Evolutionary conservation across 2,329 filamentous ascomycete species (phyloP), one percentile per base, ranked within the genome.

Genomic region (Colletotrichum kahawae): DNA sequence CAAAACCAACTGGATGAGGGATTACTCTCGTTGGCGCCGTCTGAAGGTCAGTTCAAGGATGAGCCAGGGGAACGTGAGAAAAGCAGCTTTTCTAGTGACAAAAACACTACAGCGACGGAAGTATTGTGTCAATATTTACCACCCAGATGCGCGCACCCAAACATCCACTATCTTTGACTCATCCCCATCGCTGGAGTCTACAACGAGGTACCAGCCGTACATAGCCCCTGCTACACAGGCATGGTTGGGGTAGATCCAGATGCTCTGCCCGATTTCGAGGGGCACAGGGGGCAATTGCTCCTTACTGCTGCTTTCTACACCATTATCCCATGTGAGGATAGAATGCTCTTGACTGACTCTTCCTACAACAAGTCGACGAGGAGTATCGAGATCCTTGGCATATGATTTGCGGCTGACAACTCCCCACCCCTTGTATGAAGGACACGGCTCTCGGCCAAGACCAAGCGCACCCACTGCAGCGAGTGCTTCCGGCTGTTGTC

Each of bases 301-400:
- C 21, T 62, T 6, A 2, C 81, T 77, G 2, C 82, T 78, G 0
- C 83, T 86, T 5, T 27, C 60, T 57, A 85, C 80, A 0, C 60
- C 67, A n/a, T n/a, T 71, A 48, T 85, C 83, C 87, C 90, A 92
- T 0, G 85, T 84, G 59, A 93, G 78, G 43, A 93, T 89, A 0
- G 89, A 90, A 81, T 93, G 92, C 78, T 94, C 92, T 78, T 94
- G 92, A 69, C 90, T 91, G n/a, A 93, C 88, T 8, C 90, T 85
- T 5, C 87, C 88, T 9, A 93, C 87, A 57, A 93, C 88, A 84
- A 92, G 88, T 1, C 80, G 80, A 18, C 57, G 31, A 9, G 56
- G 31, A 0, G 43, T 8, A 1, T 59, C n/a, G 0, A 74, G 33
- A 0, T 71, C 5, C 3, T 34, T 60, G 0, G 60, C 4, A 1